Conservation (phyloP, 225 moss, liverwort and hornwort species). For the Pseudoscleropodium purum region DNA sequence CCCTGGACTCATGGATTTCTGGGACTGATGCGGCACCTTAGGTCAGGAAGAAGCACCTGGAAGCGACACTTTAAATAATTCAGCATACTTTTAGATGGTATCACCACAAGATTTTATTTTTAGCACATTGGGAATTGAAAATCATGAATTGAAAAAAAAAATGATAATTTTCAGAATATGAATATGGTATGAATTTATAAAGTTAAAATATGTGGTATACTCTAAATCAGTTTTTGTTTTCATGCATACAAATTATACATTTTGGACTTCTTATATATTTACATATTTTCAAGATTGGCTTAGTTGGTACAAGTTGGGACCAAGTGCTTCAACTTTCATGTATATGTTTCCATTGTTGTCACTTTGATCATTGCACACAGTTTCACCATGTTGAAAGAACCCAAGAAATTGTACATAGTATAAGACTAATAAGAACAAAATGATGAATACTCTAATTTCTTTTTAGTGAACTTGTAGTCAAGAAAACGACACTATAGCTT, state of each 20-base stretch:
- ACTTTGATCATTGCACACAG: not conserved
- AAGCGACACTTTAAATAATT: not conserved
- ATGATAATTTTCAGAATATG: not conserved
- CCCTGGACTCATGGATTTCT: not conserved
- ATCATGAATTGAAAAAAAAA: not conserved
- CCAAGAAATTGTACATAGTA: not conserved
- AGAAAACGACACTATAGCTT: not conserved
- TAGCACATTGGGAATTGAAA: not conserved
- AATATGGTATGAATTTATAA: not conserved
- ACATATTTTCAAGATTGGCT: not conserved
- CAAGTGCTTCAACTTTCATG: not conserved
- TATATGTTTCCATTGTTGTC: not conserved
- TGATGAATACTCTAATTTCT: not conserved
- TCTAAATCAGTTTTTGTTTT: not conserved
- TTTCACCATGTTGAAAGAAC: not conserved
- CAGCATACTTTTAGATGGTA: not conserved
- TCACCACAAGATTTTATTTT: not conserved
- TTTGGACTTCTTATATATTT: not conserved
- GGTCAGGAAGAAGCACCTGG: not conserved
- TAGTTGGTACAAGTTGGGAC: accelerated
- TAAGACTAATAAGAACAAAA: not conserved
- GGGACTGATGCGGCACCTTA: not conserved
- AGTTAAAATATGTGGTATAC: accelerated
- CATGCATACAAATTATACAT: not conserved
- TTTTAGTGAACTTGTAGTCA: not conserved